These are phyloP conservation scores for Alternaria solani DNA, from an alignment of 2,329 filamentous ascomycete species.

Conservation along the genomic window DNA sequence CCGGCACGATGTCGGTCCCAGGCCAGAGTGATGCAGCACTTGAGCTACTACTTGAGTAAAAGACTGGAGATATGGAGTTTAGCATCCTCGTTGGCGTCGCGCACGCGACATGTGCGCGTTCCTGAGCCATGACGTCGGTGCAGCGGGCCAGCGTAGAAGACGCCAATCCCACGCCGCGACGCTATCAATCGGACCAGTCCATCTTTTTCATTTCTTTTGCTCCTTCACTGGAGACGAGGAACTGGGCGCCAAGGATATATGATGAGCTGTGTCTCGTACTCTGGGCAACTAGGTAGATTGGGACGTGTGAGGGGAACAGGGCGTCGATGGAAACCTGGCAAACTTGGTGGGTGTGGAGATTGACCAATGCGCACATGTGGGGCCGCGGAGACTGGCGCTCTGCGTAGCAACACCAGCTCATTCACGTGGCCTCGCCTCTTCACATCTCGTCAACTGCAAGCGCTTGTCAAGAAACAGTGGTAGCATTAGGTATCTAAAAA, in stretches of 20 bases:
- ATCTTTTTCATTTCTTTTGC: not conserved
- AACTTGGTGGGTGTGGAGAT: not conserved
- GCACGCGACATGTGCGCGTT: conserved; percentile 20
- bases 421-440: not conserved
- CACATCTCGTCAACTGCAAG: not conserved
- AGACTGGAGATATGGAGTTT: not conserved
- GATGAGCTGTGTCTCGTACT: not conserved
- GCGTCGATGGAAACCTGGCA: not conserved
- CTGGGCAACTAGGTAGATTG: not conserved
- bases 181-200: conserved; percentile 4
- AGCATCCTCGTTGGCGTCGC: conserved; percentile 1
- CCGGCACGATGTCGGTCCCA: conserved; percentile 1
- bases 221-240: not conserved
- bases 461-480: not conserved
- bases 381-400: not conserved
- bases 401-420: not conserved
- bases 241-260: not conserved
- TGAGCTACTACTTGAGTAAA: not conserved
- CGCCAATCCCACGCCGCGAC: conserved; percentile 18
- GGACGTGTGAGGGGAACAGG: not conserved
- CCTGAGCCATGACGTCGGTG: conserved; percentile 19
- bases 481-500: not conserved
- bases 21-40: not conserved
- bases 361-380: not conserved
- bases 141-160: conserved; percentile 4